Percentiles rank a stretch among this genome's conserved stretches.
These are phyloP conservation scores for Capsicum pubescens DNA, from an alignment of 257 asterid genomes.

Conservation along the genomic window DNA sequence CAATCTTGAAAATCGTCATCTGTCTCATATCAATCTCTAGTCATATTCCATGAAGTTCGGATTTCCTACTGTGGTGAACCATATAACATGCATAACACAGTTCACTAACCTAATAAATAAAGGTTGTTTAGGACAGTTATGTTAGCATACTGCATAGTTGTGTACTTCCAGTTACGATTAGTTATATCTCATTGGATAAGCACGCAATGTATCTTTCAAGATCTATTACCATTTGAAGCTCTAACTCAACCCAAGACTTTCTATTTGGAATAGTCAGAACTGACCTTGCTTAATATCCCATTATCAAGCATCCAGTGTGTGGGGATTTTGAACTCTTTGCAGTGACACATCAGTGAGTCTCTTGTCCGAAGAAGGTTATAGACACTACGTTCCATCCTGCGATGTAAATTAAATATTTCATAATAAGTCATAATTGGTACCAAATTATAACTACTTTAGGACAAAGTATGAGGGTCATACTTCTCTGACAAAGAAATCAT, in stretches of 20 bases:
- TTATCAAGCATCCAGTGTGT: conserved; percentile 84
- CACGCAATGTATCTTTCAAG: neutral
- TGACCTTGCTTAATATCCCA: conserved; percentile 86
- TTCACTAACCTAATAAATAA: neutral
- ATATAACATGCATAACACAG: conserved; percentile 4
- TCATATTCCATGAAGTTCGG: neutral
- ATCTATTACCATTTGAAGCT: neutral
- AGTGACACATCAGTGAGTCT: conserved; percentile 68
- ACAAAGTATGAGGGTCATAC: conserved; percentile 43
- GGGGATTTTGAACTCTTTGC: conserved; percentile 84
- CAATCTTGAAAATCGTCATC: conserved; percentile 8
- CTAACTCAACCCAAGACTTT: neutral
- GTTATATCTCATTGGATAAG: conserved; percentile 5
- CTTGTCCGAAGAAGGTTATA: conserved; percentile 72
- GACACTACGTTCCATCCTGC: conserved; percentile 83
- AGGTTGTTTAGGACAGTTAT: neutral
- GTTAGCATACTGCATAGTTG: neutral
- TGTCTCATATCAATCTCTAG: conserved; percentile 14
- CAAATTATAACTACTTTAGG: neutral
- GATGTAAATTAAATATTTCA: neutral
- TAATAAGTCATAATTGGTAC: neutral
- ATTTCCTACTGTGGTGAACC: conserved; percentile 17
- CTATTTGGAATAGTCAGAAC: conserved; percentile 19
- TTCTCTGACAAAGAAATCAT: conserved; percentile 79
- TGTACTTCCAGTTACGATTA: neutral